A percentile compares a stretch with the other conserved stretches of the same genome.
These are phyloP conservation scores for Luvunga scandens DNA, from an alignment of 345 rosid species.

Conservation along the genomic window DNA sequence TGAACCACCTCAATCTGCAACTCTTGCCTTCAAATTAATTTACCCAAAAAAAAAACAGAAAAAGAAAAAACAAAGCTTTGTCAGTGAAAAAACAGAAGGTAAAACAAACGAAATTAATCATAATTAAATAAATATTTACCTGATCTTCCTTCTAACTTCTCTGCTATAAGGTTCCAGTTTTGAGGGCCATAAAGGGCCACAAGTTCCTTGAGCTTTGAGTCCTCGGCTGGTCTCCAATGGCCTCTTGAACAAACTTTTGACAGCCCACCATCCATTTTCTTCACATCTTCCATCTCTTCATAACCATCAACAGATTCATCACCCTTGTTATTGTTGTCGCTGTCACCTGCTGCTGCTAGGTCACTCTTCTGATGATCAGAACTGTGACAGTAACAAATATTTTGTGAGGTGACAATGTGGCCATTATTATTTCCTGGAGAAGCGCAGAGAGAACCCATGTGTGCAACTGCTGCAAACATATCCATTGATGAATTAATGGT, in stretches of 20 bases:
- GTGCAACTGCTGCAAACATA: background rate
- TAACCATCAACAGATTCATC: constrained; percentile 7
- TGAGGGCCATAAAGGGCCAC: constrained; percentile 45
- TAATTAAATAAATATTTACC: constrained; percentile 17
- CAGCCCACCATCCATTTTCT: constrained; percentile 2
- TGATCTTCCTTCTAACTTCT: constrained; percentile 43
- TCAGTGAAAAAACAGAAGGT: background rate
- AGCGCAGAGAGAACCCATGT: constrained; percentile 20
- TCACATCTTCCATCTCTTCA: constrained; percentile 24
- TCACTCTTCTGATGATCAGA: background rate
- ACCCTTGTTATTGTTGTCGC: background rate
- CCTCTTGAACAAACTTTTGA: constrained; percentile 36
- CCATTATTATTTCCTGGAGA: background rate
- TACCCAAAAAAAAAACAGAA: background rate
- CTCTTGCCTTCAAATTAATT: constrained; percentile 35
- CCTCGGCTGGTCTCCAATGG: constrained; percentile 48
- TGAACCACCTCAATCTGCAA: constrained; percentile 56
- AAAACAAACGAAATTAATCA: background rate
- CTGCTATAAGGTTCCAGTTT: constrained; percentile 46
- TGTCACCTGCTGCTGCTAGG: background rate
- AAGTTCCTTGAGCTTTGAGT: constrained; percentile 40
- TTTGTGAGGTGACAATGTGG: background rate
- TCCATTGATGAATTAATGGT: constrained; percentile 23
- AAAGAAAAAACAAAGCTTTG: background rate
- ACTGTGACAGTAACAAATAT: background rate